These are phyloP conservation scores for Rhodomyrtus tomentosa DNA, from an alignment of 345 rosid species.

Conservation along the genomic window DNA sequence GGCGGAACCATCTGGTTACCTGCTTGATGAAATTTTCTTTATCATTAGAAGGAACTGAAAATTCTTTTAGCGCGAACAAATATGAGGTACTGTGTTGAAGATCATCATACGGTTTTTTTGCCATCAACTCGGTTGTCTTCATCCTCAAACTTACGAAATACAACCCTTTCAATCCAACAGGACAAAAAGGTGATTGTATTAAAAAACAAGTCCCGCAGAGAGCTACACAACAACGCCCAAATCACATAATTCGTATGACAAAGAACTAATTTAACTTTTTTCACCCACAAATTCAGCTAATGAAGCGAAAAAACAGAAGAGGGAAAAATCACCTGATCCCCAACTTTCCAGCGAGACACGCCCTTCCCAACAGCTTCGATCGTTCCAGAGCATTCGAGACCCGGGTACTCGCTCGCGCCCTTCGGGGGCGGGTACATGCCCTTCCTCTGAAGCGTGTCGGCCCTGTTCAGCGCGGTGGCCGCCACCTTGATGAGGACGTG, in stretches of 20 bases:
- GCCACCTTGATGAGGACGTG: slow-evolving; percentile 63
- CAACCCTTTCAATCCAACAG: background rate
- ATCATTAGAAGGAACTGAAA: background rate
- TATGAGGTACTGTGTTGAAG: background rate
- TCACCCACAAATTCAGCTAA: background rate
- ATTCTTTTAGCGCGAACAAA: background rate
- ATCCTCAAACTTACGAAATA: background rate
- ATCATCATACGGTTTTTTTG: background rate
- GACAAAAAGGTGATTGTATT: background rate
- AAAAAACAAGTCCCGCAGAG: background rate
- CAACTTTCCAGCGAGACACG: slow-evolving; percentile 74
- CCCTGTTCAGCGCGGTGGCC: slow-evolving; percentile 72
- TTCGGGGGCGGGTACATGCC: slow-evolving; percentile 73
- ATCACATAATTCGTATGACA: background rate
- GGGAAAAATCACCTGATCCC: slow-evolving; percentile 44
- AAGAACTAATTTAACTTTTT: background rate
- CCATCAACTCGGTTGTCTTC: background rate
- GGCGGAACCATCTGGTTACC: background rate
- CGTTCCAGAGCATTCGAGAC: slow-evolving; percentile 89
- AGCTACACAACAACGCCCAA: background rate
- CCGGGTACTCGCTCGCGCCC: slow-evolving; percentile 58
- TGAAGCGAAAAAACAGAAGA: background rate
- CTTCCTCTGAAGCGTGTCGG: slow-evolving; percentile 63
- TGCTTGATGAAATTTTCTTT: background rate
- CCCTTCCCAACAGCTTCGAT: slow-evolving; percentile 40